These are phyloP conservation scores for Drosera capensis DNA, from an alignment of 148 eudicot genomes.

Conservation along the genomic window DNA sequence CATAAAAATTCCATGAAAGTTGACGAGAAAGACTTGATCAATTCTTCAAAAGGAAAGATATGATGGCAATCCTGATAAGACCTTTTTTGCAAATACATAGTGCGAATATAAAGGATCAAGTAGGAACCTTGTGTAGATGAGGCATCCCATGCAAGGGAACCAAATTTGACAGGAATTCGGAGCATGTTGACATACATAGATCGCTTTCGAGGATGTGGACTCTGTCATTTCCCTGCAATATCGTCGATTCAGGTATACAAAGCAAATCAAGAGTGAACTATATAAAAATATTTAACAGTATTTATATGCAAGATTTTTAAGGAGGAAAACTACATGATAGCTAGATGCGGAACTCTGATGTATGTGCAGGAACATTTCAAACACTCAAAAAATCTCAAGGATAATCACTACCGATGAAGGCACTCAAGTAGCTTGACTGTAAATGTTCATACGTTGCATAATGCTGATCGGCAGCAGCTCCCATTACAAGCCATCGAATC, in stretches of 20 bases:
- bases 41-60: not conserved
- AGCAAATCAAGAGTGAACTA: not conserved
- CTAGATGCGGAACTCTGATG: too few species aligned
- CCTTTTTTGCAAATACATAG: not conserved
- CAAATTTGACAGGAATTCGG: conserved; percentile 58
- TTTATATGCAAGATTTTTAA: too few species aligned
- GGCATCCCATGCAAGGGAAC: conserved; percentile 56
- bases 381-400: not conserved
- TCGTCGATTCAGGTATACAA: conserved; percentile 1
- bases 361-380: too few species aligned
- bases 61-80: not conserved
- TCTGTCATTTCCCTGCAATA: conserved; percentile 45
- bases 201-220: conserved; percentile 59
- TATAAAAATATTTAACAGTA: not conserved
- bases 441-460: conserved; percentile 45
- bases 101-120: conserved; percentile 3
- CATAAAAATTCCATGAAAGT: too few species aligned
- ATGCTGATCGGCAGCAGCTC: conserved; percentile 63
- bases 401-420: not conserved
- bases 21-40: too few species aligned
- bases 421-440: not conserved
- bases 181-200: conserved; percentile 41
- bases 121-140: conserved; percentile 41
- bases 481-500: conserved; percentile 75
- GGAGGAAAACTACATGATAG: too few species aligned